Evolutionary conservation across 495 filamentous ascomycete genomes (phyloP).

Genomic region (Choiromyces venosus): DNA sequence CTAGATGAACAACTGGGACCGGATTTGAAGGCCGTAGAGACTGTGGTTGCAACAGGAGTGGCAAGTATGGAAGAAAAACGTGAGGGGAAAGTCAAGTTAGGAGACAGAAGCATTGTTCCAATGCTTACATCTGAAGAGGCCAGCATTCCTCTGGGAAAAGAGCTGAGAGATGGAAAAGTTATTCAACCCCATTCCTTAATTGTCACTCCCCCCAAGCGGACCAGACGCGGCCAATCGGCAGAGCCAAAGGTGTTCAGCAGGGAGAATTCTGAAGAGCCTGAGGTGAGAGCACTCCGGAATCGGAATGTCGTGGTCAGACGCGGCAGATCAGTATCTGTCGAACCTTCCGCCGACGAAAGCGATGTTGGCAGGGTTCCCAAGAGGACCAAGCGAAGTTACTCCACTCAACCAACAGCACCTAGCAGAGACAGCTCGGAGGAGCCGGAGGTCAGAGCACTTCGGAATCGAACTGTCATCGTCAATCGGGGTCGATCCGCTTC

Average conservation of each 20-base stretch:
- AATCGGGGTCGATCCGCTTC: not conserved
- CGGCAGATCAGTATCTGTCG: conserved; percentile 13
- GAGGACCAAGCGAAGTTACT: not conserved
- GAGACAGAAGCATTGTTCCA: conserved; percentile 16
- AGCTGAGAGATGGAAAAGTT: conserved; percentile 23
- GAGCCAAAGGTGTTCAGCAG: not conserved
- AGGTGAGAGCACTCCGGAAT: conserved; percentile 14
- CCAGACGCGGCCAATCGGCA: not conserved
- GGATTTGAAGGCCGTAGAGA: conserved; percentile 4
- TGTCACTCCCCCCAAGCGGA: conserved; percentile 4
- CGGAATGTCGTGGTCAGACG: conserved; percentile 13
- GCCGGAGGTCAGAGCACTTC: conserved; percentile 11
- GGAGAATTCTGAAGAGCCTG: conserved; percentile 13
- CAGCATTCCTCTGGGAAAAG: conserved; percentile 18
- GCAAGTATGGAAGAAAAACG: conserved; percentile 10
- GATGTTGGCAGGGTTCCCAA: conserved; percentile 15
- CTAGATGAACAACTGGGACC: conserved; percentile 14
- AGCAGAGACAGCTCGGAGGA: conserved; percentile 16
- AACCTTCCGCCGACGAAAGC: conserved; percentile 29
- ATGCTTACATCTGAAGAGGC: conserved; percentile 16
- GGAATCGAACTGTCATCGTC: conserved; percentile 9
- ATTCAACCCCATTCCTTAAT: conserved; percentile 9
- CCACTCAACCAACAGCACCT: conserved; percentile 6
- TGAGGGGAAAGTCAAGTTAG: conserved; percentile 13
- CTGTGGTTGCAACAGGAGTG: conserved; percentile 10